phyloP scores from a whole-genome alignment of 1,284 basidiomycete genomes.

The Heterobasidion occidentale region DNA sequence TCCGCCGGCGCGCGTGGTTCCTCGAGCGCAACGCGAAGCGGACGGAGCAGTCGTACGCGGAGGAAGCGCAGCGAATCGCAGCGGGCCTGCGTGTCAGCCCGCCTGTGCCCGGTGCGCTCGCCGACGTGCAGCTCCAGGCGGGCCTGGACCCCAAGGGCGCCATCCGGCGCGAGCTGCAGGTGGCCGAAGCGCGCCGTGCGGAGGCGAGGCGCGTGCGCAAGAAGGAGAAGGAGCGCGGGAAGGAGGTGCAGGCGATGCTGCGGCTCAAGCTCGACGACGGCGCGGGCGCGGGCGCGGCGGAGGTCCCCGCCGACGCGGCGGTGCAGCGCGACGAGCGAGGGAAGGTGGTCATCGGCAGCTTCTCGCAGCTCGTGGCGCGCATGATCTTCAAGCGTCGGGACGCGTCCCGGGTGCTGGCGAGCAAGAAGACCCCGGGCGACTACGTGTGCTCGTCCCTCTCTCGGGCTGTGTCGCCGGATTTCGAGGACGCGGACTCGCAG shows the following conservation, averaged over 20 bases:
- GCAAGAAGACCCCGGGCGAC: neutral
- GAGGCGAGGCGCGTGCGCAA: conserved; percentile 38
- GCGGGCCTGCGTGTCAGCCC: conserved; percentile 9
- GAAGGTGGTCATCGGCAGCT: conserved; percentile 24
- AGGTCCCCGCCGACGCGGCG: neutral
- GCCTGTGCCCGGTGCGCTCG: conserved; percentile 11
- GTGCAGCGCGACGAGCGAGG: conserved; percentile 11
- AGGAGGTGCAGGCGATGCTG: conserved; percentile 43
- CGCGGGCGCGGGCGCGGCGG: conserved; percentile 12
- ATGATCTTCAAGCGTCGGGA: conserved; percentile 46
- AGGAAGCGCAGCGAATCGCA: conserved; percentile 10
- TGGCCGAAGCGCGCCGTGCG: conserved; percentile 32
- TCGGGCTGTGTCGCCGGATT: neutral
- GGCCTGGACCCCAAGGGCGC: conserved; percentile 1
- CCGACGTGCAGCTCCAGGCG: conserved; percentile 2
- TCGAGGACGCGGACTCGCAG: neutral
- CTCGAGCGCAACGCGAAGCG: conserved; percentile 14
- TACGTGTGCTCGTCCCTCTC: conserved; percentile 7
- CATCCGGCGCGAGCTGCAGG: conserved; percentile 22
- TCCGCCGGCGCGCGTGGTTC: conserved; percentile 11
- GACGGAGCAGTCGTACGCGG: conserved; percentile 8
- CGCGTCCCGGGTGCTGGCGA: conserved; percentile 23
- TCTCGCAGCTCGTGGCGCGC: conserved; percentile 46
- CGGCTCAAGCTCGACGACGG: conserved; percentile 33
- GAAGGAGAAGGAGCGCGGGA: conserved; percentile 40